phyloP scores from a whole-genome alignment of 2,329 filamentous ascomycete genomes.

The Colletotrichum neosansevieriae region DNA sequence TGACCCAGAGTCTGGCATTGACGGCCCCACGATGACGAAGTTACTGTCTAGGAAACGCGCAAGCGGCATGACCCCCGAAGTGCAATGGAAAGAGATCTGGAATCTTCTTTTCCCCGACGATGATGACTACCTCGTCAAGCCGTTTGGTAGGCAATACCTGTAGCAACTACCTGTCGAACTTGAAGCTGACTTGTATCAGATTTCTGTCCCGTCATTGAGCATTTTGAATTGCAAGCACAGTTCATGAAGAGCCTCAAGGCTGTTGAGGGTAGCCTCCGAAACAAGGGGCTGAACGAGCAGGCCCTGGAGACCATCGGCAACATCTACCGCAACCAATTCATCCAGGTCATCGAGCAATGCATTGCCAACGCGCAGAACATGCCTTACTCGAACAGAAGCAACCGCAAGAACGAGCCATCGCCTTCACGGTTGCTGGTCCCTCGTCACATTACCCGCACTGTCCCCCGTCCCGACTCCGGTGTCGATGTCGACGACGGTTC shows the following conservation, averaged over 20 bases:
- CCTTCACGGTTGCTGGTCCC: slow-evolving; percentile 30
- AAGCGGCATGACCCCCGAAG: slow-evolving; percentile 52
- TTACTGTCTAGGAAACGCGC: slow-evolving; percentile 54
- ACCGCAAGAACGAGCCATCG: slow-evolving; percentile 52
- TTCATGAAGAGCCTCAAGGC: slow-evolving; percentile 51
- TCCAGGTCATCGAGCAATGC: slow-evolving; percentile 54
- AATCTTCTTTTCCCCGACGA: slow-evolving; percentile 57
- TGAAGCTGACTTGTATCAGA: slow-evolving; percentile 44
- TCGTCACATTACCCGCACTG: slow-evolving; percentile 43
- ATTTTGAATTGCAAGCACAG: slow-evolving; percentile 52
- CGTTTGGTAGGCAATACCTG: slow-evolving; percentile 45
- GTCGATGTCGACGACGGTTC: slow-evolving; percentile 55
- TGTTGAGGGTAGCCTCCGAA: slow-evolving; percentile 50
- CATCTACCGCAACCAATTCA: slow-evolving; percentile 56
- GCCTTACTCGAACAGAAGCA: slow-evolving; percentile 56
- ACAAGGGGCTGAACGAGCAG: slow-evolving; percentile 53
- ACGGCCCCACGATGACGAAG: slow-evolving; percentile 55
- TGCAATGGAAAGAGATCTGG: slow-evolving; percentile 57
- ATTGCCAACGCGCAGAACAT: slow-evolving; percentile 50
- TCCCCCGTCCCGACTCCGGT: slow-evolving; percentile 53
- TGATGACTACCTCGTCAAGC: slow-evolving; percentile 49
- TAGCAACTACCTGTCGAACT: background rate
- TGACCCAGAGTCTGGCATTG: slow-evolving; percentile 55
- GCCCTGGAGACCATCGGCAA: slow-evolving; percentile 54
- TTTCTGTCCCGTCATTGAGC: slow-evolving; percentile 56